A percentile compares a stretch with the other conserved stretches of the same genome.
Evolutionary conservation across 2,329 filamentous ascomycete species (phyloP).

Genomic region (Cladorrhinum sp.): DNA sequence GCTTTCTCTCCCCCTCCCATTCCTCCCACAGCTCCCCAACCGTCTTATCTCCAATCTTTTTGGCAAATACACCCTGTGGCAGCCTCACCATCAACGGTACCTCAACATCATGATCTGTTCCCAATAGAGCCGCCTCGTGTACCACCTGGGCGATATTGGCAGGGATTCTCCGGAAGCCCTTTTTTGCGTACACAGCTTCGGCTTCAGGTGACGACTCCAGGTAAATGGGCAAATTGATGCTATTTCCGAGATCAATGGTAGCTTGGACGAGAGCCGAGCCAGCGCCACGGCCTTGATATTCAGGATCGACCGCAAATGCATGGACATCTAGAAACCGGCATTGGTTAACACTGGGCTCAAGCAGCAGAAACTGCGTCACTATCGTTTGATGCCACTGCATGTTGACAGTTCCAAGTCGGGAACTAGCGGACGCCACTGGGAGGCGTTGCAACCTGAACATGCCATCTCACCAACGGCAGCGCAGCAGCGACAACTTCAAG

Average conservation of each 20-base stretch:
- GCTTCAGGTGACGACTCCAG: conserved; percentile 45
- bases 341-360: not conserved
- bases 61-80: conserved; percentile 27
- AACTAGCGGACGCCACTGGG: not conserved
- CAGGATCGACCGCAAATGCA: conserved; percentile 44
- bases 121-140: conserved; percentile 37
- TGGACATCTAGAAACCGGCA: conserved; percentile 37
- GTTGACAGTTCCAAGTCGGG: not conserved
- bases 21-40: conserved; percentile 9
- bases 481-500: not conserved
- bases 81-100: conserved; percentile 43
- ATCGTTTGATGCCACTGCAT: not conserved
- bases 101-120: conserved; percentile 35
- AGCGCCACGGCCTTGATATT: conserved; percentile 41
- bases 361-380: not conserved
- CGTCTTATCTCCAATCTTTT: not conserved
- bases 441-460: not conserved
- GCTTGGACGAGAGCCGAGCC: conserved; percentile 42
- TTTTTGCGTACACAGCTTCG: conserved; percentile 42
- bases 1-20: conserved; percentile 7
- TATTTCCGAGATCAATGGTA: conserved; percentile 37
- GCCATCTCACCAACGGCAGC: not conserved
- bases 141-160: conserved; percentile 35
- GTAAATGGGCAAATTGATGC: conserved; percentile 41
- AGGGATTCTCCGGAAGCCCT: conserved; percentile 42